phyloP scores from a whole-genome alignment of 116 monocot genomes.

The Dioscorea cayenensis region DNA sequence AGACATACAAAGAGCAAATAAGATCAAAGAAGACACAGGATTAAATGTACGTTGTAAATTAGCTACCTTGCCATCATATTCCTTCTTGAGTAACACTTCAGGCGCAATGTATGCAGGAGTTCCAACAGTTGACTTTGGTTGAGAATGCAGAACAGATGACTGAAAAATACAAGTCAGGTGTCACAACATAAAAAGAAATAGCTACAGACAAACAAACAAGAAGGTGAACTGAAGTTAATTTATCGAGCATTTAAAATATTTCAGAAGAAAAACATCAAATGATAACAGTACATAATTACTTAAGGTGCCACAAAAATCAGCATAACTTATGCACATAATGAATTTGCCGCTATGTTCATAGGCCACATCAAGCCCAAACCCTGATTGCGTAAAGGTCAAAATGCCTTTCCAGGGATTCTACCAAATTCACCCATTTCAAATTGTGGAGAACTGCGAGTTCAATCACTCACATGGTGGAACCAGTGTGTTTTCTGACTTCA shows the following conservation, averaged over 20 bases:
- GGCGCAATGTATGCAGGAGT: conserved; percentile 89
- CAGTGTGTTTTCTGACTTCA: conserved; percentile 11
- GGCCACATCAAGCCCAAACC: too few species aligned
- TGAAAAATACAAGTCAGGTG: conserved; percentile 10
- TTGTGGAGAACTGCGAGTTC: too few species aligned
- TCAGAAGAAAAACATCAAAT: too few species aligned
- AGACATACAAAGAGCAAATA: background rate
- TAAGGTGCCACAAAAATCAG: too few species aligned
- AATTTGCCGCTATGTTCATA: too few species aligned
- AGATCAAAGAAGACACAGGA: background rate
- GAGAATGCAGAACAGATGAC: conserved; percentile 90
- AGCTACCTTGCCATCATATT: conserved; percentile 87
- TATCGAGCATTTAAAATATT: too few species aligned
- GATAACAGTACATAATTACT: too few species aligned
- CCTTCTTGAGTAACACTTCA: conserved; percentile 89
- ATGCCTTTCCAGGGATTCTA: too few species aligned
- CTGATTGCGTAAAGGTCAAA: too few species aligned
- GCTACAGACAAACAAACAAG: background rate
- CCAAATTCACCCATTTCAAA: too few species aligned
- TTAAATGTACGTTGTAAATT: background rate
- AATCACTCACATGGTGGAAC: too few species aligned
- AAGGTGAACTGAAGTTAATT: background rate
- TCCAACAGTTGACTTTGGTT: conserved; percentile 74
- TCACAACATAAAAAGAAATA: background rate
- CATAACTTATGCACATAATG: too few species aligned